These are phyloP conservation scores for Atalantia buxifolia DNA, from an alignment of 345 rosid species.

Conservation along the genomic window DNA sequence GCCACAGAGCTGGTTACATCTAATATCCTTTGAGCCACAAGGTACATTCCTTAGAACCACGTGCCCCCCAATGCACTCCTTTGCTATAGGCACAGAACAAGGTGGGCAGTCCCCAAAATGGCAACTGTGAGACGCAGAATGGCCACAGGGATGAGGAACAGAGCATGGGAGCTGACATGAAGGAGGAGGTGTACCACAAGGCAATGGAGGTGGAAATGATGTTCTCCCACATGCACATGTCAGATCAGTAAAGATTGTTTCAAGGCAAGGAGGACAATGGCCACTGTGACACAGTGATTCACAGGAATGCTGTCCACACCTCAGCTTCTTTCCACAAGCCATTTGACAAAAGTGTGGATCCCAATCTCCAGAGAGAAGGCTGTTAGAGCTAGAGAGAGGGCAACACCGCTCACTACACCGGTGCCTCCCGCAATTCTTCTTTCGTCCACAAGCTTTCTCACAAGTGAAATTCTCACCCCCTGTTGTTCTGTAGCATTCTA, in stretches of 20 bases:
- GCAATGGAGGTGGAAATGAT: conserved; percentile 91
- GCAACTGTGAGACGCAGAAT: conserved; percentile 84
- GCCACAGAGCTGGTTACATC: conserved; percentile 89
- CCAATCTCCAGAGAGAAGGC: conserved; percentile 47
- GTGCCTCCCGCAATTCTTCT: conserved; percentile 93
- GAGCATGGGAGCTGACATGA: conserved; percentile 84
- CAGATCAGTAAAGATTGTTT: conserved; percentile 81
- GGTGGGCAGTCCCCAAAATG: conserved; percentile 98
- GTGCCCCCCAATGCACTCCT: conserved; percentile 92
- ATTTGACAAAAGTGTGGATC: conserved; percentile 89
- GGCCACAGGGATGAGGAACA: conserved; percentile 83
- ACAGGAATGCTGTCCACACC: conserved; percentile 92
- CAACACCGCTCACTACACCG: conserved; percentile 94
- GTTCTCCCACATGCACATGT: conserved; percentile 93
- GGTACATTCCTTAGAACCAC: conserved; percentile 93
- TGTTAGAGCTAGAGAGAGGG: conserved; percentile 61
- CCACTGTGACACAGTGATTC: conserved; percentile 91
- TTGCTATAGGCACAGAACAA: conserved; percentile 85
- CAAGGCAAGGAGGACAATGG: conserved; percentile 93
- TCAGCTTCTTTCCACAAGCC: conserved; percentile 85
- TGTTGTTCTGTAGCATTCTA: conserved; percentile 67
- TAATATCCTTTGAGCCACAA: conserved; percentile 89
- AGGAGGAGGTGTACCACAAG: conserved; percentile 90
- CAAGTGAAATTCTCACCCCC: conserved; percentile 62
- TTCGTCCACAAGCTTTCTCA: conserved; percentile 73